Conservation (phyloP, 2,329 filamentous ascomycete genomes). For the Xylaria polymorpha region DNA sequence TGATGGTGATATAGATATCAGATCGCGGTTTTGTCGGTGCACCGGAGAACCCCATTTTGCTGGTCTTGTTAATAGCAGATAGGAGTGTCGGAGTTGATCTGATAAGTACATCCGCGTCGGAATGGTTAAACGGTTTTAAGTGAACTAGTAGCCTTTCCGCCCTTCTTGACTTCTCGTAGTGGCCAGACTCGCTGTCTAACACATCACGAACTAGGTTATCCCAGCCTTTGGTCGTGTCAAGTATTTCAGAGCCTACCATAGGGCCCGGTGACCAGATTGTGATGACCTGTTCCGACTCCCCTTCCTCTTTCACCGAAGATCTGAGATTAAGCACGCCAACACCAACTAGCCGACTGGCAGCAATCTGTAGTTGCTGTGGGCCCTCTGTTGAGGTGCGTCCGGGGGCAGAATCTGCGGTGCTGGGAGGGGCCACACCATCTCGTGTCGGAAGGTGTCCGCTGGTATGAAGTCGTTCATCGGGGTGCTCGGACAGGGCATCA, state of each 20-base stretch:
- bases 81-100: constrained; percentile 89
- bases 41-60: constrained; percentile 92
- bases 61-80: constrained; percentile 82
- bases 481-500: constrained; percentile 67
- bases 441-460: constrained; percentile 56
- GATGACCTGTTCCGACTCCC: constrained; percentile 80
- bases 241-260: constrained; percentile 65
- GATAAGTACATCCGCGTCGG: constrained; percentile 83
- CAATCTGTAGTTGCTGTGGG: constrained; percentile 55
- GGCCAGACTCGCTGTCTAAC: constrained; percentile 77
- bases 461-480: constrained; percentile 54
- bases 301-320: constrained; percentile 74
- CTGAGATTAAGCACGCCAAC: constrained; percentile 83
- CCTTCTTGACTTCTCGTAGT: constrained; percentile 77
- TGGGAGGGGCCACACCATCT: constrained; percentile 61
- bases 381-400: constrained; percentile 54
- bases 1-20: constrained; percentile 93
- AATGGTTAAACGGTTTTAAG: constrained; percentile 79
- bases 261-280: constrained; percentile 78
- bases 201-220: constrained; percentile 78
- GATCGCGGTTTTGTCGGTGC: constrained; percentile 88
- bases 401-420: constrained; percentile 65
- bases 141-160: constrained; percentile 84
- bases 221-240: constrained; percentile 73
- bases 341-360: constrained; percentile 76